A percentile compares a stretch with the other conserved stretches of the same genome.
Evolutionary conservation across 2,329 filamentous ascomycete species (phyloP).

Genomic region (Xylaria arbuscula): DNA sequence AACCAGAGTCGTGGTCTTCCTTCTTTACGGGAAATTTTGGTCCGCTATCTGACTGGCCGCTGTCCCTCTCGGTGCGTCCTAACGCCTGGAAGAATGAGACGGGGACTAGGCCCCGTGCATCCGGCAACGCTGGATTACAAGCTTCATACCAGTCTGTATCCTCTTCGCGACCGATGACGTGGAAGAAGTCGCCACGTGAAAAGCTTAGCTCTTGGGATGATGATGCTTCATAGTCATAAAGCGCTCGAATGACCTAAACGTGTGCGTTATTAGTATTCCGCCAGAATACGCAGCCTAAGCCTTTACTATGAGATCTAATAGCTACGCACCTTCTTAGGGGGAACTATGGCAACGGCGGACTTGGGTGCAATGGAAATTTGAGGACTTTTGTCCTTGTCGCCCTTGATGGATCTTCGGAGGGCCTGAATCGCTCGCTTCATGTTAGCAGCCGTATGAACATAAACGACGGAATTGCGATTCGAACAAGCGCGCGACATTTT

Average conservation of each 20-base stretch:
- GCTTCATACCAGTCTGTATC: constrained; percentile 98
- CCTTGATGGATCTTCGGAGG: constrained; percentile 89
- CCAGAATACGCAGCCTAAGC: constrained; percentile 2
- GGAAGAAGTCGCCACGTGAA: constrained; percentile 95
- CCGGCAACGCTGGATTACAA: constrained; percentile 90
- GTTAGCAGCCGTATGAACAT: constrained; percentile 46
- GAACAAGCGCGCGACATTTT: constrained; percentile 45
- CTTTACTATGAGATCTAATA: constrained; percentile 3
- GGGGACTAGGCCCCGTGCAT: constrained; percentile 89
- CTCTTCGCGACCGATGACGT: constrained; percentile 95
- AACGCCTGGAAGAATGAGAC: constrained; percentile 94
- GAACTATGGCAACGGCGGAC: constrained; percentile 86
- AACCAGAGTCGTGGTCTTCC: constrained; percentile 90
- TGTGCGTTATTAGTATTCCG: constrained; percentile 39
- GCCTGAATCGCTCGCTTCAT: constrained; percentile 67
- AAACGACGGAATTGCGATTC: constrained; percentile 43
- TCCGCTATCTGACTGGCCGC: constrained; percentile 73
- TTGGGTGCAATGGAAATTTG: constrained; percentile 85
- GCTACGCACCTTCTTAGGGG: constrained; percentile 85
- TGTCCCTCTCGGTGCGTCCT: constrained; percentile 91
- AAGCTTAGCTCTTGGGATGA: constrained; percentile 86
- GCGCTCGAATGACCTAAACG: constrained; percentile 89
- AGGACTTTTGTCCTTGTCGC: constrained; percentile 80
- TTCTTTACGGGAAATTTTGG: constrained; percentile 63
- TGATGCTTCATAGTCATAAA: constrained; percentile 89